These are phyloP conservation scores for Alternaria rosae DNA, from an alignment of 2,329 filamentous ascomycete genomes.

Conservation along the genomic window DNA sequence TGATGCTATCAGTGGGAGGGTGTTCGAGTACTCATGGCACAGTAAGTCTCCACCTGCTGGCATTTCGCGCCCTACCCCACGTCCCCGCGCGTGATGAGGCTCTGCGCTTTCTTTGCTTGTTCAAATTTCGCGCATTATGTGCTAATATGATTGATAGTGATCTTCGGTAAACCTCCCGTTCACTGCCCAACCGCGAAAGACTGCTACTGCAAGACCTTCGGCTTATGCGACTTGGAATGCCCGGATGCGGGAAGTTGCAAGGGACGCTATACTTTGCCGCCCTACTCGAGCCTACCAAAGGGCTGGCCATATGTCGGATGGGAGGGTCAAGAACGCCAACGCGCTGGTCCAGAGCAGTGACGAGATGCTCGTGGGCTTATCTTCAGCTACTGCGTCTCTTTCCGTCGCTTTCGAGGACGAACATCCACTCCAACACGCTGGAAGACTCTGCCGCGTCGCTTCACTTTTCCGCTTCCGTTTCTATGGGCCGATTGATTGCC, in stretches of 20 bases:
- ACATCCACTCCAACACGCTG: not conserved
- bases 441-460: not conserved
- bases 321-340: slow-evolving; percentile 49
- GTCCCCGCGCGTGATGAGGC: not conserved
- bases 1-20: slow-evolving; percentile 60
- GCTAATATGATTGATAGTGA: slow-evolving; percentile 38
- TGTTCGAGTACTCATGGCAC: slow-evolving; percentile 68
- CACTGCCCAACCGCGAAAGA: slow-evolving; percentile 67
- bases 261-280: slow-evolving; percentile 66
- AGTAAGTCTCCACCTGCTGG: slow-evolving; percentile 50
- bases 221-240: slow-evolving; percentile 62
- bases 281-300: slow-evolving; percentile 63
- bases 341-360: slow-evolving; percentile 33
- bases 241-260: slow-evolving; percentile 58
- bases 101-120: not conserved
- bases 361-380: not conserved
- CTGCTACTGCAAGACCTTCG: slow-evolving; percentile 73
- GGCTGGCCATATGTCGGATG: slow-evolving; percentile 69
- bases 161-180: slow-evolving; percentile 53
- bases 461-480: not conserved
- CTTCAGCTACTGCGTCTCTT: not conserved
- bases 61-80: not conserved
- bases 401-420: not conserved
- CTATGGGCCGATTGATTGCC: not conserved
- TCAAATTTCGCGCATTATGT: not conserved